Base-by-base conservation (phyloP, 768 basidiomycete species). In the Auriscalpium orientale region DNA sequence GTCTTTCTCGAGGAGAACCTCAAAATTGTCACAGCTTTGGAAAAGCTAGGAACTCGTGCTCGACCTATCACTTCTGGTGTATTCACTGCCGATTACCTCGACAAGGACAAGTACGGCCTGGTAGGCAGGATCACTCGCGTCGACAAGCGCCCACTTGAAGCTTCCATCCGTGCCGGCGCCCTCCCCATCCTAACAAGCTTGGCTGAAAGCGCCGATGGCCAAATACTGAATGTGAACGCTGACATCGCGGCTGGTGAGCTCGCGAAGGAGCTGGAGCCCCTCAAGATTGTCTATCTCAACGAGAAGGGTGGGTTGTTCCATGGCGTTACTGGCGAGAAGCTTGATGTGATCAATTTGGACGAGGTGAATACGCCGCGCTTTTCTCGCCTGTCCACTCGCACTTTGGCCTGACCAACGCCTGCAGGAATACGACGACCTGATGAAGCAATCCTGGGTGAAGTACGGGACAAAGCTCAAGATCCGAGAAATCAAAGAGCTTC, bases 401-500 rank as follows among this genome's bases (percentile, higher is more conserved):
- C 50, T 37, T n/a, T 38, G 4, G 35, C 36, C 21, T 46, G 38
- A 52, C 28, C 4, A 8, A 47, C 1, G 9, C 51, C 35, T 58
- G 8, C 65, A 93, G 89, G 97, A 99, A 75, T 98, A 95, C 72
- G 91, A 95, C 62, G 81, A 81, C 21, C 85, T 99, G 56, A 91
- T 98, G 94, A 95, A 94, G 67, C 89, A 98, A 72, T 82, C 94
- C 7, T 99, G 97, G 97, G 95, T 99, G 71, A 97, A 97, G 70
- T 98, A 85, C 68, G 97, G 95, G 58, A 98, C 95, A 61, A 99
- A 99, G 72, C 89, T 99, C 71, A 98, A 98, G 75, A 81, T 99
- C 56, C 88, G 97, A 61, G 95, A 98, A 71, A 98, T 99, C 80
- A 99, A 99, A 74, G 97, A 98, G 67, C 85, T 99, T 53, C 83